Evolutionary conservation across 2,329 filamentous ascomycete genomes (phyloP).

Genomic region (Ceratocystis cacaofunesta): DNA sequence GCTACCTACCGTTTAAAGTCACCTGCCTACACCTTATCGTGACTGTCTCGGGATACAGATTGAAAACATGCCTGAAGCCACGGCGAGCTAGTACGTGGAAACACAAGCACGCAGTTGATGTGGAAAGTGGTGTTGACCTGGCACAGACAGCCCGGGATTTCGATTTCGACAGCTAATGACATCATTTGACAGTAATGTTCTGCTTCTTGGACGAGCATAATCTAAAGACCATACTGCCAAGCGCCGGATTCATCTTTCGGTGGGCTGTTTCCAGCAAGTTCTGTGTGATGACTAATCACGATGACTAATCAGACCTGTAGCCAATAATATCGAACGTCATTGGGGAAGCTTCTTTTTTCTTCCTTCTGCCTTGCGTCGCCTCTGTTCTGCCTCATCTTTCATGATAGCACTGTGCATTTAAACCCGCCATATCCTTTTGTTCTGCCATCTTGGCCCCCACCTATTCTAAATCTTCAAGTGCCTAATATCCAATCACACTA

Average conservation of each 20-base stretch:
- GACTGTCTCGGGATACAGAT: too few relatives aligned
- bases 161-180: not conserved
- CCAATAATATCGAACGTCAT: conserved; percentile 8
- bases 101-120: too few relatives aligned
- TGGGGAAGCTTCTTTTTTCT: not conserved
- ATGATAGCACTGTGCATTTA: too few relatives aligned
- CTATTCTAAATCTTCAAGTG: not conserved
- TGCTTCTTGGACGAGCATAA: not conserved
- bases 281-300: not conserved
- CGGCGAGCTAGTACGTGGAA: too few relatives aligned
- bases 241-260: not conserved
- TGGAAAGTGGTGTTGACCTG: too few relatives aligned
- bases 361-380: not conserved
- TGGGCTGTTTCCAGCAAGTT: not conserved
- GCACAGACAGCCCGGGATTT: too few relatives aligned
- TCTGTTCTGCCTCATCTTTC: not conserved
- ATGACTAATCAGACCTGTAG: not conserved
- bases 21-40: too few relatives aligned
- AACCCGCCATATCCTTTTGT: too few relatives aligned
- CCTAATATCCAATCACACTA: not conserved
- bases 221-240: not conserved
- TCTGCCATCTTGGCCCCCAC: too few relatives aligned
- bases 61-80: too few relatives aligned
- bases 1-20: too few relatives aligned
- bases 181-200: not conserved